Evolutionary conservation across 2,329 filamentous ascomycete genomes (phyloP).

Genomic region (Blastomyces silverae): DNA sequence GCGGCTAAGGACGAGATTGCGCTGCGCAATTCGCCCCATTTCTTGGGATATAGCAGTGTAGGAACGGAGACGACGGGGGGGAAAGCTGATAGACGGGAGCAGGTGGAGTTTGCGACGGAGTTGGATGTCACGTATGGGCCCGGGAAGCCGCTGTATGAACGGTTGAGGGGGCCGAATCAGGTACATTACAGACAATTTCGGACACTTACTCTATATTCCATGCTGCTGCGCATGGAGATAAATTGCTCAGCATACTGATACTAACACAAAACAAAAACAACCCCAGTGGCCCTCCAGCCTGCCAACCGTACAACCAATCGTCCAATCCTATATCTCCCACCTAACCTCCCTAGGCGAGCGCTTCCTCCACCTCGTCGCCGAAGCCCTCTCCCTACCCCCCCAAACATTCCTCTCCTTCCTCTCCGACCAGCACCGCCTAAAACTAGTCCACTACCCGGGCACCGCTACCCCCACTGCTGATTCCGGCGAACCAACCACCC

Average conservation of each 20-base stretch:
- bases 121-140: constrained; percentile 35
- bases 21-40: constrained; percentile 51
- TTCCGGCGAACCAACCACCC: constrained; percentile 23
- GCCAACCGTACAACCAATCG: constrained; percentile 32
- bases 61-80: constrained; percentile 53
- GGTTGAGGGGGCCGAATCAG: constrained; percentile 46
- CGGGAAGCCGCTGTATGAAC: constrained; percentile 37
- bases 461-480: constrained; percentile 20
- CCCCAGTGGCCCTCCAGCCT: constrained; percentile 41
- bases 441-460: constrained; percentile 51
- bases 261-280: background rate
- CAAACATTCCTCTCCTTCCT: constrained; percentile 49
- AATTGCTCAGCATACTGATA: background rate
- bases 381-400: constrained; percentile 47
- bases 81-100: constrained; percentile 48
- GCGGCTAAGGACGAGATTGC: constrained; percentile 24
- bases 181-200: constrained; percentile 22
- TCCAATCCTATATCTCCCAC: constrained; percentile 48
- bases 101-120: constrained; percentile 56
- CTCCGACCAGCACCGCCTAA: constrained; percentile 54
- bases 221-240: background rate
- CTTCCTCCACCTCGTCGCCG: constrained; percentile 53
- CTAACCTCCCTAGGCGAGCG: constrained; percentile 47
- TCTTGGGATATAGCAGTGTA: constrained; percentile 53
- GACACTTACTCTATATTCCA: constrained; percentile 24